Base-by-base conservation (phyloP, 1,139 yeast genomes). In the Kurtzmaniella quercitrusa region DNA sequence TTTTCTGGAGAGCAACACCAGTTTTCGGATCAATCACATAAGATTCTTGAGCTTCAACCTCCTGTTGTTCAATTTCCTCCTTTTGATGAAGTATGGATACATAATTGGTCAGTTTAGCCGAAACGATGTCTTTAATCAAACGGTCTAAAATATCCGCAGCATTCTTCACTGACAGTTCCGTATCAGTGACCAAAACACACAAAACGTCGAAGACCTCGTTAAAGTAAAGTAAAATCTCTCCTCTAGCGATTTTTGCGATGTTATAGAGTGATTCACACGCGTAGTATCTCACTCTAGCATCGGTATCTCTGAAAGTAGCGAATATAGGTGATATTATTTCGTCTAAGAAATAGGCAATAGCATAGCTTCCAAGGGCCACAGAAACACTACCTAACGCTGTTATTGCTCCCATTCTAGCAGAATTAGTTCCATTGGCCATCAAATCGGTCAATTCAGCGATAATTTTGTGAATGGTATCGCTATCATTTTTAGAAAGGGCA, bases 221-320 rank as follows among this genome's bases (percentile, higher is more conserved):
- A 68, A 93, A 93, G 61, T 88, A 93, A 12, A 86, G 69, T 49
- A 94, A 67, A 19, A 93, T 87, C 61, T 94, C 98, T 16, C 98
- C 98, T 53, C 95, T 80, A 4, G 98, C 96, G 18, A 93, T 95
- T 60, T 94, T 94, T 42, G 98, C 96, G 40, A 94, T 91, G 63
- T 94, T 94, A 64, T 94, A 94, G 50, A 94, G 73, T 36, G 96
- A 86, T 59, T 94, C 99, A 66, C 98, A 93, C 0, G 98, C 98
- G 61, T 91, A 94, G 56, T 94, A 94, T 42, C 99, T 73, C 7
- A 94, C 98, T 50, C 96, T 78, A 9, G 97, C 95, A 58, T 94
- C 97, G 46, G 94, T 96, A 56, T 94, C 98, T 42, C 95, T 91
- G 61, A 94, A 94, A 47, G 98, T 93, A 0, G 97, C 94, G 54